phyloP scores from a whole-genome alignment of 495 filamentous ascomycete species.

The Penicillium steckii region DNA sequence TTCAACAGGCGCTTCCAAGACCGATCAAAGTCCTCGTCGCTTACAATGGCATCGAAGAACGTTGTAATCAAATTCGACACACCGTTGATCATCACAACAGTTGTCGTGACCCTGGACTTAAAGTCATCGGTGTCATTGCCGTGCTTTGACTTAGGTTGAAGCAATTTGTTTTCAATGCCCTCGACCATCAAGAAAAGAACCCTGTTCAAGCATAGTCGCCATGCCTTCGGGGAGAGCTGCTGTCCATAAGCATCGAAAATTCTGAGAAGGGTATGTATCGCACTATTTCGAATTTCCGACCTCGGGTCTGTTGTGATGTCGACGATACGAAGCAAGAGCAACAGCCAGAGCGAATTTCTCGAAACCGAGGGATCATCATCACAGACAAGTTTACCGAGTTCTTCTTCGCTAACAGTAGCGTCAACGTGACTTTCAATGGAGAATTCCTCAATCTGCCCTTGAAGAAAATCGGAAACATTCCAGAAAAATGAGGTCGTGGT shows the following conservation, averaged over 20 bases:
- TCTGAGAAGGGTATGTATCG: constrained; percentile 83
- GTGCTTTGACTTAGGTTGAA: constrained; percentile 21
- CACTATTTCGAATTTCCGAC: constrained; percentile 86
- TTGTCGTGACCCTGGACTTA: constrained; percentile 72
- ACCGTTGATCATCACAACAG: constrained; percentile 69
- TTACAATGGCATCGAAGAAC: constrained; percentile 61
- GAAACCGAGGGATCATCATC: constrained; percentile 39
- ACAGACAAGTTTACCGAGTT: constrained; percentile 34
- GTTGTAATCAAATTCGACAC: constrained; percentile 65
- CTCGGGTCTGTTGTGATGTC: constrained; percentile 73
- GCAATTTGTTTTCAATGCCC: constrained; percentile 33
- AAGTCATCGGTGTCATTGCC: constrained; percentile 28
- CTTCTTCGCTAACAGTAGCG: constrained; percentile 39
- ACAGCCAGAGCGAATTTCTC: constrained; percentile 71
- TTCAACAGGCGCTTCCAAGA: constrained; percentile 70
- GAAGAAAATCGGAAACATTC: constrained; percentile 87
- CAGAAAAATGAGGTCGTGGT: constrained; percentile 95
- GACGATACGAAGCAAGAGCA: constrained; percentile 75
- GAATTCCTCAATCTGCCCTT: constrained; percentile 44
- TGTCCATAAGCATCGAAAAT: constrained; percentile 92
- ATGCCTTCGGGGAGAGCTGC: constrained; percentile 72
- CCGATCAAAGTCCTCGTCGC: constrained; percentile 54
- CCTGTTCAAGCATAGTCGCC: constrained; percentile 77
- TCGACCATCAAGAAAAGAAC: constrained; percentile 76
- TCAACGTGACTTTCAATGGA: constrained; percentile 43